A percentile compares a stretch with the other conserved stretches of the same genome.
Evolutionary conservation across 495 filamentous ascomycete species (phyloP).

Genomic region (Penicillium verhagenii): DNA sequence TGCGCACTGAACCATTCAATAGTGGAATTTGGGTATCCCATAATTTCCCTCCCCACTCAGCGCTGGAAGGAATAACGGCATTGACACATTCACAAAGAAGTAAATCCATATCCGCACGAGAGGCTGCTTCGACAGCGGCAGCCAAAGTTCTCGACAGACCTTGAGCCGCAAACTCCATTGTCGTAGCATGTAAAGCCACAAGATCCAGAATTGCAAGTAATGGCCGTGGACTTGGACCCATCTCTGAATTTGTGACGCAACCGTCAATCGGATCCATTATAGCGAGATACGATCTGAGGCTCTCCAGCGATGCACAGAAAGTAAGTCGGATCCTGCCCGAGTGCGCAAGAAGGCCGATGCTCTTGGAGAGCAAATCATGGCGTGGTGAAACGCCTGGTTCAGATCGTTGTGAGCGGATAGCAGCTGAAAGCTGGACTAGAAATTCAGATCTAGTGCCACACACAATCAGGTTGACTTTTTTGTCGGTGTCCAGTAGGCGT

Average conservation of each 20-base stretch:
- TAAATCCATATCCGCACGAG: slow-evolving; percentile 29
- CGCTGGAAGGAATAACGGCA: slow-evolving; percentile 24
- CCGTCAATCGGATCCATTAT: slow-evolving; percentile 35
- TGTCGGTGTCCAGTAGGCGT: slow-evolving; percentile 57
- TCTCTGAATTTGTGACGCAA: background rate
- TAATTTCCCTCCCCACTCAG: slow-evolving; percentile 34
- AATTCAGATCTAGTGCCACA: slow-evolving; percentile 67
- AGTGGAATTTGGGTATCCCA: slow-evolving; percentile 61
- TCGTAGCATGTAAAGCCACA: slow-evolving; percentile 65
- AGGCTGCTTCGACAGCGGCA: slow-evolving; percentile 63
- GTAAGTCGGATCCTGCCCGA: slow-evolving; percentile 65
- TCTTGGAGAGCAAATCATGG: slow-evolving; percentile 55
- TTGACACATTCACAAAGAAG: slow-evolving; percentile 45
- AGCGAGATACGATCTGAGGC: slow-evolving; percentile 73
- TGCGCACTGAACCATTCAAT: slow-evolving; percentile 57
- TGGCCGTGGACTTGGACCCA: slow-evolving; percentile 13
- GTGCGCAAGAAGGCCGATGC: slow-evolving; percentile 64
- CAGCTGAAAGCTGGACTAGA: slow-evolving; percentile 46
- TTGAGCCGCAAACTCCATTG: slow-evolving; percentile 80
- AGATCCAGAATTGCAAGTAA: slow-evolving; percentile 65
- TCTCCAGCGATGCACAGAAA: slow-evolving; percentile 72
- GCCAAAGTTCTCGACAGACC: slow-evolving; percentile 72
- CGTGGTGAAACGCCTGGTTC: slow-evolving; percentile 8
- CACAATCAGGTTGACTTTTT: slow-evolving; percentile 63
- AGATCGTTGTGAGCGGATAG: slow-evolving; percentile 21